Percentiles rank a stretch among this genome's conserved stretches.
phyloP scores from a whole-genome alignment of 805 yeast species.

The Lachancea sp. region DNA sequence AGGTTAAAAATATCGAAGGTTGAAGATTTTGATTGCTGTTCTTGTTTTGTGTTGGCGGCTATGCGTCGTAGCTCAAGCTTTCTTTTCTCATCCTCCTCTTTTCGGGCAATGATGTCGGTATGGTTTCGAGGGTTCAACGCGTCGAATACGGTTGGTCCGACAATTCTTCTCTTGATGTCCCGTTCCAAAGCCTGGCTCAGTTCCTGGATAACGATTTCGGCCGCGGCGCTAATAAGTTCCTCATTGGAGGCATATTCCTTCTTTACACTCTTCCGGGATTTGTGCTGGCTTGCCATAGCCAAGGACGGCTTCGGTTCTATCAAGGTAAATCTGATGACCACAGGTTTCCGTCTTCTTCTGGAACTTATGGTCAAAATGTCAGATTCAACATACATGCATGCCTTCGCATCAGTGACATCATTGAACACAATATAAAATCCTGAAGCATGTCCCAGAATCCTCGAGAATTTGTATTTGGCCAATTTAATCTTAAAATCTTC shows the following conservation, averaged over 20 bases:
- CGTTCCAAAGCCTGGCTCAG: slow-evolving; percentile 55
- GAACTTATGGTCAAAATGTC: slow-evolving; percentile 23
- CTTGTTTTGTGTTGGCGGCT: slow-evolving; percentile 15
- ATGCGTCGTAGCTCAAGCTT: slow-evolving; percentile 13
- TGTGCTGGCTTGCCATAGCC: background rate
- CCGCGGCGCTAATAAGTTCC: slow-evolving; percentile 52
- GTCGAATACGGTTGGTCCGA: slow-evolving; percentile 63
- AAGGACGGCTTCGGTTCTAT: background rate
- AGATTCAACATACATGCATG: slow-evolving; percentile 22
- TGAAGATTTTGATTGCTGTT: slow-evolving; percentile 22
- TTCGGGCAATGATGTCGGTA: slow-evolving; percentile 41
- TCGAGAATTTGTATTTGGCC: slow-evolving; percentile 56
- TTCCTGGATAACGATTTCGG: slow-evolving; percentile 52
- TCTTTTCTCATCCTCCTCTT: slow-evolving; percentile 27
- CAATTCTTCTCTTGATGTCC: slow-evolving; percentile 66
- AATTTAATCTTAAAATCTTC: slow-evolving; percentile 58
- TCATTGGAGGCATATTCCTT: slow-evolving; percentile 18
- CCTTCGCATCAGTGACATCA: slow-evolving; percentile 26
- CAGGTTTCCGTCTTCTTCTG: slow-evolving; percentile 20
- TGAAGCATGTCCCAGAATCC: slow-evolving; percentile 51
- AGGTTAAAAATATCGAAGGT: slow-evolving; percentile 33
- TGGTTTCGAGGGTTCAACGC: slow-evolving; percentile 52
- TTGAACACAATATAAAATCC: slow-evolving; percentile 74
- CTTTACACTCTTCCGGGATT: background rate
- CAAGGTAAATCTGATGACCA: slow-evolving; percentile 22